Conservation (phyloP, 495 filamentous ascomycete species). For the Xylaria nigripes region DNA sequence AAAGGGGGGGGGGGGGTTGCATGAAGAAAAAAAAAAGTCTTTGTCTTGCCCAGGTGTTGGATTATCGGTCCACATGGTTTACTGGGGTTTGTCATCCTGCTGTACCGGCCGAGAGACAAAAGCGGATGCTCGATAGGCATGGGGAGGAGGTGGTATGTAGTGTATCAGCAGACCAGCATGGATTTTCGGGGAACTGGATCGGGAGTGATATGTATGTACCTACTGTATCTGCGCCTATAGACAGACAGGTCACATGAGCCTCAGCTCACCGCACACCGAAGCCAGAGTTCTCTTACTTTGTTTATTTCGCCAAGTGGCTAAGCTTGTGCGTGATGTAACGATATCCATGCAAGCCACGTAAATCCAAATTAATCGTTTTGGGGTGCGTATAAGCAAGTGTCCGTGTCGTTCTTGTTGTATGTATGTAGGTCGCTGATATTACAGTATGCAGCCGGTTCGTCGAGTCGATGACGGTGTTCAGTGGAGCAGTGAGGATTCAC, state of each 20-base stretch:
- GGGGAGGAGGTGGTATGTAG: too few species aligned
- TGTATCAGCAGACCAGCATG: neutral
- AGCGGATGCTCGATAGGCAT: neutral
- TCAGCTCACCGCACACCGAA: neutral
- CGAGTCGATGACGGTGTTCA: too few species aligned
- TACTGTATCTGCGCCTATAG: neutral
- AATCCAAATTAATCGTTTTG: neutral
- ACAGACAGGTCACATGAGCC: neutral
- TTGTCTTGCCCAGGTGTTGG: neutral
- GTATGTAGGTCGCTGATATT: too few species aligned
- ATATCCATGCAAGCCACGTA: constrained; percentile 8
- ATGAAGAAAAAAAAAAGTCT: too few species aligned
- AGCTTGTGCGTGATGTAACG: too few species aligned
- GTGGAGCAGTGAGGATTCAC: too few species aligned
- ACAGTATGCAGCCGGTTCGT: too few species aligned
- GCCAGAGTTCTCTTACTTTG: neutral
- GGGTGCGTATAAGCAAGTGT: too few species aligned
- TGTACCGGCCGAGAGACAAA: neutral
- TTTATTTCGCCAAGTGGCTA: neutral
- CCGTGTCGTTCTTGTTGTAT: too few species aligned
- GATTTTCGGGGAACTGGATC: neutral
- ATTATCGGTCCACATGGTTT: neutral
- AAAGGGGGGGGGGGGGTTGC: neutral
- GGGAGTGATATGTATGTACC: neutral
- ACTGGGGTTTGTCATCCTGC: neutral